A percentile compares a stretch with the other conserved stretches of the same genome.
These are phyloP conservation scores for Gnomoniopsis smithogilvyi DNA, from an alignment of 2,329 filamentous ascomycete genomes.

Conservation along the genomic window DNA sequence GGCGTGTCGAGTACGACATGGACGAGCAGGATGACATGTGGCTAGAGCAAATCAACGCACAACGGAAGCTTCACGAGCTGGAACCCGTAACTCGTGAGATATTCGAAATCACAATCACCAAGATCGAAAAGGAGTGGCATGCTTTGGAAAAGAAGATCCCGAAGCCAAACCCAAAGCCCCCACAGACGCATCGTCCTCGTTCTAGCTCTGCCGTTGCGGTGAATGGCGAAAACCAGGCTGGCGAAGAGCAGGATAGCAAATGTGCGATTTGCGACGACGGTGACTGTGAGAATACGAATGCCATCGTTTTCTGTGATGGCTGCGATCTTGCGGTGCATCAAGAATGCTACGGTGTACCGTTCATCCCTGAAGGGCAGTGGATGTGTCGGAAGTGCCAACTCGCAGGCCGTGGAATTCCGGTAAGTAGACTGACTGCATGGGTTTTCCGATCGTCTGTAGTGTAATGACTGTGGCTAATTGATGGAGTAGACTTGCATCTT, in stretches of 20 bases:
- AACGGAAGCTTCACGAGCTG: slow-evolving; percentile 69
- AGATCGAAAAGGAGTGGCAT: slow-evolving; percentile 99
- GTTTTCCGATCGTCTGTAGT: background rate
- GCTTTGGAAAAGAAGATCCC: slow-evolving; percentile 93
- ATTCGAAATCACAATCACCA: slow-evolving; percentile 97
- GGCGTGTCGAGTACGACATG: slow-evolving; percentile 98
- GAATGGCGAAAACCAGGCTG: slow-evolving; percentile 83
- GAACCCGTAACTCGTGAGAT: slow-evolving; percentile 88
- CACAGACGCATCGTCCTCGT: slow-evolving; percentile 87
- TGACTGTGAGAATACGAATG: slow-evolving; percentile 99
- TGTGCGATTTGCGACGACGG: slow-evolving; percentile 98
- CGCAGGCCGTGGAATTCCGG: slow-evolving; percentile 85
- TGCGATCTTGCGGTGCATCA: slow-evolving; percentile 97
- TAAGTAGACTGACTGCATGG: slow-evolving; percentile 38
- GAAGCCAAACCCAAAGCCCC: slow-evolving; percentile 93
- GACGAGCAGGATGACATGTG: slow-evolving; percentile 98
- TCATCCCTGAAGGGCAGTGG: slow-evolving; percentile 98
- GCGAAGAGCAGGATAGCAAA: slow-evolving; percentile 95
- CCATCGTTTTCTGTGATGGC: slow-evolving; percentile 97
- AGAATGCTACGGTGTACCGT: slow-evolving; percentile 97
- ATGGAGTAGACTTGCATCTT: slow-evolving; percentile 80
- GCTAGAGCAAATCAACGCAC: slow-evolving; percentile 79
- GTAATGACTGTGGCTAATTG: slow-evolving; percentile 7
- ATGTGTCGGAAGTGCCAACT: slow-evolving; percentile 95
- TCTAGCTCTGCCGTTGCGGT: slow-evolving; percentile 94